A percentile compares a stretch with the other conserved stretches of the same genome.
These are phyloP conservation scores for Beta macrorhiza DNA, from an alignment of 179 eudicot species.

Conservation along the genomic window DNA sequence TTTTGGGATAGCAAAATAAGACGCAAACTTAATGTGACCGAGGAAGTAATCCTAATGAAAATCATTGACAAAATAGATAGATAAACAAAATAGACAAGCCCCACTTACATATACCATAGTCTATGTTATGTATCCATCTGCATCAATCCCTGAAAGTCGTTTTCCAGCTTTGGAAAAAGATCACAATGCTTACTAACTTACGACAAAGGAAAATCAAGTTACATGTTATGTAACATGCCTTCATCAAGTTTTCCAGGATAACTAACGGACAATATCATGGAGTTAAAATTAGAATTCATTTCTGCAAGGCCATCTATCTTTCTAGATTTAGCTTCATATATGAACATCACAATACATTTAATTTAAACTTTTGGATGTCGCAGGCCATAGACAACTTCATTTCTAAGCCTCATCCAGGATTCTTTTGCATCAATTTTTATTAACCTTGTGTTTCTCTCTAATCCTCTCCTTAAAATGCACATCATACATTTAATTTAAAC, in stretches of 20 bases:
- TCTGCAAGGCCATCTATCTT: background rate
- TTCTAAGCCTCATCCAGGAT: background rate
- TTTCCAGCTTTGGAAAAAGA: background rate
- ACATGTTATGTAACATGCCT: background rate
- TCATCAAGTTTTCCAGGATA: background rate
- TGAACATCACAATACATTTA: background rate
- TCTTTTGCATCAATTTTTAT: background rate
- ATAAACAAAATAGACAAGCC: background rate
- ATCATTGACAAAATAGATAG: no score
- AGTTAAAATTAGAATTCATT: background rate
- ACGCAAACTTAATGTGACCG: background rate
- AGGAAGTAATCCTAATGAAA: background rate
- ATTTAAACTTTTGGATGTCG: background rate
- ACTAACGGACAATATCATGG: background rate
- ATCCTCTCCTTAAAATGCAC: background rate
- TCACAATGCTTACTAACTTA: background rate
- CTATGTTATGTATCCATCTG: background rate
- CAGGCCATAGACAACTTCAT: background rate
- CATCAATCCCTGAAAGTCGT: background rate
- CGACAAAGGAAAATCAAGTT: background rate
- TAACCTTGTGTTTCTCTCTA: background rate
- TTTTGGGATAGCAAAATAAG: background rate
- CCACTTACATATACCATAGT: background rate
- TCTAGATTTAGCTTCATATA: background rate
- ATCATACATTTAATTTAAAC: background rate